These are phyloP conservation scores for Peziza echinospora DNA, from an alignment of 495 filamentous ascomycete genomes.

Conservation along the genomic window DNA sequence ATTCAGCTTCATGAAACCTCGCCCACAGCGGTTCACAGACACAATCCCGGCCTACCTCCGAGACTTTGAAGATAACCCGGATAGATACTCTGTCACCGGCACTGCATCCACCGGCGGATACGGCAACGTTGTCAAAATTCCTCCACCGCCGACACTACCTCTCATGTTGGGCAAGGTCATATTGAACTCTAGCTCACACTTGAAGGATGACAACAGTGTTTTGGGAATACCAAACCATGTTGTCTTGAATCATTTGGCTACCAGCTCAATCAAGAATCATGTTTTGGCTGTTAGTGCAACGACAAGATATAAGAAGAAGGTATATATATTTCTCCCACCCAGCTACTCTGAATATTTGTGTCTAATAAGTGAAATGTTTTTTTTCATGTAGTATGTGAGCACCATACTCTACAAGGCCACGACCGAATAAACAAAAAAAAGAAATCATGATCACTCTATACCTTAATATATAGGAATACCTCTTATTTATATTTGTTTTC, in stretches of 20 bases:
- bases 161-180: constrained; percentile 89
- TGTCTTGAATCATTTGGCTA: constrained; percentile 90
- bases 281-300: constrained; percentile 93
- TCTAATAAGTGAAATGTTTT: too few relatives aligned
- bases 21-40: constrained; percentile 27
- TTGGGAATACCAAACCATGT: constrained; percentile 92
- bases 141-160: constrained; percentile 65
- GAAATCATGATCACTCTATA: not conserved
- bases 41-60: constrained; percentile 65
- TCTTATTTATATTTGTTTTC: too few relatives aligned
- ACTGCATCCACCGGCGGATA: constrained; percentile 39
- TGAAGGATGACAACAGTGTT: constrained; percentile 96
- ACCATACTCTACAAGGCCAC: constrained; percentile 96
- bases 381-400: constrained; percentile 64
- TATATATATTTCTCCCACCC: too few relatives aligned
- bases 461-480: too few relatives aligned
- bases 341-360: not conserved
- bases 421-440: not conserved
- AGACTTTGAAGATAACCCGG: constrained; percentile 68
- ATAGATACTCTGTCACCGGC: constrained; percentile 25
- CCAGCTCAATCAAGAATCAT: constrained; percentile 90
- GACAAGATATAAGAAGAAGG: constrained; percentile 90
- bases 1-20: not conserved
- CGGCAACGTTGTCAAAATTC: constrained; percentile 47
- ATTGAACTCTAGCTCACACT: constrained; percentile 56